Conservation (phyloP, 1,284 basidiomycete species). For the Papiliotrema terrestris region DNA sequence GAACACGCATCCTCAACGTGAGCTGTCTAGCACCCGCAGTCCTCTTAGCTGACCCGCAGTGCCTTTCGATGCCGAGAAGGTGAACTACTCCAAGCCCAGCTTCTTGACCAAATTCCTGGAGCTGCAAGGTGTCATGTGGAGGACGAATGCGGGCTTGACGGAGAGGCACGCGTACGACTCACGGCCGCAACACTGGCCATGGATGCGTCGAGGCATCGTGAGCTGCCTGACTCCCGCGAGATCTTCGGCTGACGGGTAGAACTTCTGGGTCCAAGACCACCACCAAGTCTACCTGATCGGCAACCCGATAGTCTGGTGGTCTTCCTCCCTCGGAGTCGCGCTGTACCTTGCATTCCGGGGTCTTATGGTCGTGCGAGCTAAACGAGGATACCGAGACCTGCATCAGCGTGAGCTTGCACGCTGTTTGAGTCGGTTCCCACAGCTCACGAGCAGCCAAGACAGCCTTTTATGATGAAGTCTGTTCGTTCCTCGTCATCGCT, state of each 20-base stretch:
- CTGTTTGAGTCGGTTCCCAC: background rate
- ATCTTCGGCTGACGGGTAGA: constrained; percentile 53
- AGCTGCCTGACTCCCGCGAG: constrained; percentile 47
- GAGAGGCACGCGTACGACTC: constrained; percentile 95
- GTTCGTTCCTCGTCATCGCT: constrained; percentile 86
- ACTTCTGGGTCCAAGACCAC: constrained; percentile 98
- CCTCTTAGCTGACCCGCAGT: constrained; percentile 53
- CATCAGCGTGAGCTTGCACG: constrained; percentile 71
- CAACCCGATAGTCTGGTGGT: constrained; percentile 91
- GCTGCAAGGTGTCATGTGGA: constrained; percentile 94
- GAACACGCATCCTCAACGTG: constrained; percentile 68
- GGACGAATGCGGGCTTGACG: constrained; percentile 92
- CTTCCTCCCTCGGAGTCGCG: constrained; percentile 67
- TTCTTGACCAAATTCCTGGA: constrained; percentile 91
- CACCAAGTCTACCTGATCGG: constrained; percentile 92
- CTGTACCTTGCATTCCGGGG: constrained; percentile 67
- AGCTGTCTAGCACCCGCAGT: constrained; percentile 34
- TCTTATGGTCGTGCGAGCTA: constrained; percentile 77
- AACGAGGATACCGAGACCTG: constrained; percentile 88
- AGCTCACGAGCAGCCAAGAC: constrained; percentile 62
- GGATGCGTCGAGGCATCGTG: constrained; percentile 85
- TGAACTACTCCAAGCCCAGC: constrained; percentile 82
- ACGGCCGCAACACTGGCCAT: constrained; percentile 83
- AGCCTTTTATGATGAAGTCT: constrained; percentile 85
- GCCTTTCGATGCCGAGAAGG: constrained; percentile 64